Evolutionary conservation across 2,329 filamentous ascomycete genomes (phyloP).

Genomic region (Aspergillus viridinutans): DNA sequence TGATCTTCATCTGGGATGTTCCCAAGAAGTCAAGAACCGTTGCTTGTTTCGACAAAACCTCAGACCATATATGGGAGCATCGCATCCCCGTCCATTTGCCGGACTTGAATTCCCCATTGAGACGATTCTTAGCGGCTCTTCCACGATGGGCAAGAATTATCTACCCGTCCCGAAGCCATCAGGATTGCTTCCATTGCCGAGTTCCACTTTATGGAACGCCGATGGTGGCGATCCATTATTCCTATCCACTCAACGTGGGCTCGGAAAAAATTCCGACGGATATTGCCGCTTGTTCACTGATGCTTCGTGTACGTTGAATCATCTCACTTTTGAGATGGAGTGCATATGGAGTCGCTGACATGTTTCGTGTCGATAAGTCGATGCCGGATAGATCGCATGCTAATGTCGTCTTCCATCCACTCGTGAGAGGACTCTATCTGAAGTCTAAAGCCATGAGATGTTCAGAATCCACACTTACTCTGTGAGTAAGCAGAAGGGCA

Average conservation of each 20-base stretch:
- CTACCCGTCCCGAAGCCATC: background rate
- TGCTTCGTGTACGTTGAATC: slow-evolving; percentile 3
- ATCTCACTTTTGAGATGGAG: background rate
- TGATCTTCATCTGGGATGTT: no score
- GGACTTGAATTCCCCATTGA: no score
- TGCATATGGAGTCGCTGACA: no score
- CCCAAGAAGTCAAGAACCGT: no score
- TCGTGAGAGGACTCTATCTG: no score
- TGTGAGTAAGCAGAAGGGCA: background rate
- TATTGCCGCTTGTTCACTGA: background rate
- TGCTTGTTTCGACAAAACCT: background rate
- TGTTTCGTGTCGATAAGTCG: no score
- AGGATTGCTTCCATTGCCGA: background rate
- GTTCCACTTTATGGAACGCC: background rate
- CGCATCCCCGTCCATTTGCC: no score
- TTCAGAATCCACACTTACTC: no score
- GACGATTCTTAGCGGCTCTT: background rate
- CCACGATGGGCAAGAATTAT: background rate
- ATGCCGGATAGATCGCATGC: no score
- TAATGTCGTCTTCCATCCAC: no score
- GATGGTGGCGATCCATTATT: background rate
- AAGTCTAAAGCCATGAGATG: no score
- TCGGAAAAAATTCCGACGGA: slow-evolving; percentile 15
- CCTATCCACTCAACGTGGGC: background rate
- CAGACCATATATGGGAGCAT: no score